These are phyloP conservation scores for Coleophoma eucalyptorum DNA, from an alignment of 2,329 filamentous ascomycete species.

Conservation along the genomic window DNA sequence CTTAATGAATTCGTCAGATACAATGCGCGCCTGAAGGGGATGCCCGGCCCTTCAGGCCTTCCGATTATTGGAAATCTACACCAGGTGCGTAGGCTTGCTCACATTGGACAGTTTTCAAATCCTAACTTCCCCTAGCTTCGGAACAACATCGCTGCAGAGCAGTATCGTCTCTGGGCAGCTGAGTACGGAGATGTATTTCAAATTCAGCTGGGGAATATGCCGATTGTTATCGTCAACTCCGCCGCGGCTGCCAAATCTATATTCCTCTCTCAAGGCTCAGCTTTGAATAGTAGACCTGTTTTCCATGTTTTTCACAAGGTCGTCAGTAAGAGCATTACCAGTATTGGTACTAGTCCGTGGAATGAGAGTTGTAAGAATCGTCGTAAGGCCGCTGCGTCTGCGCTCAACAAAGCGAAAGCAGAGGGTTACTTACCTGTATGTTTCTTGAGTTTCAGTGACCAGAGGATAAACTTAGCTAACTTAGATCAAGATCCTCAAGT, in stretches of 20 bases:
- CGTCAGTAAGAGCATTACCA: background rate
- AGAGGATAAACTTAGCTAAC: too few species aligned
- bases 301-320: slow-evolving; percentile 54
- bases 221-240: slow-evolving; percentile 51
- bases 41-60: slow-evolving; percentile 43
- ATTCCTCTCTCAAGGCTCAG: slow-evolving; percentile 47
- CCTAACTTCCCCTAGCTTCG: slow-evolving; percentile 41
- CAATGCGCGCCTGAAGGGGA: slow-evolving; percentile 38
- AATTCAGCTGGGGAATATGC: slow-evolving; percentile 51
- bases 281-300: slow-evolving; percentile 48
- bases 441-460: too few species aligned
- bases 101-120: background rate
- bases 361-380: slow-evolving; percentile 59
- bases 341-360: slow-evolving; percentile 62
- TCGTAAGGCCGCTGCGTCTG: slow-evolving; percentile 59
- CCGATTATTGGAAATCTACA: slow-evolving; percentile 50
- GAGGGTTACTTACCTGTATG: slow-evolving; percentile 55
- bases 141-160: slow-evolving; percentile 37
- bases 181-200: slow-evolving; percentile 48
- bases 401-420: slow-evolving; percentile 59
- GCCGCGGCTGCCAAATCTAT: slow-evolving; percentile 44
- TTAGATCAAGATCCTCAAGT: background rate
- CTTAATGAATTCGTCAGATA: slow-evolving; percentile 2
- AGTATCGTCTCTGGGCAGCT: slow-evolving; percentile 50
- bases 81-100: slow-evolving; percentile 22